These are phyloP conservation scores for Taiozyma sp. DNA, from an alignment of 1,139 yeast species.

Conservation along the genomic window DNA sequence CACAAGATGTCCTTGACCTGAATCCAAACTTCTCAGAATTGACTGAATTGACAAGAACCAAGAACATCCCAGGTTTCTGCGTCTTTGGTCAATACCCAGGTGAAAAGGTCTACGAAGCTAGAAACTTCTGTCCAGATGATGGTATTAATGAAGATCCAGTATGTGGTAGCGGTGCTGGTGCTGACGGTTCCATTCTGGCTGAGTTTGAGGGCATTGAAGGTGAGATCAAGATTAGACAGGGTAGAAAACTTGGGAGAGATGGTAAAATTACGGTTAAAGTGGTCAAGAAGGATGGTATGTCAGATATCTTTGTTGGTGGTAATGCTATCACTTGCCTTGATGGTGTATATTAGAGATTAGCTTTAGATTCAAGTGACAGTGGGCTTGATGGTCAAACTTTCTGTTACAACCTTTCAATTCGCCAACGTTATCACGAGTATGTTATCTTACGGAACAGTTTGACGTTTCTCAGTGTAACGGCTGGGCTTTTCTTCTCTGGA, in stretches of 20 bases:
- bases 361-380: no score
- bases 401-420: no score
- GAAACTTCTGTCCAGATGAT: conserved; percentile 33
- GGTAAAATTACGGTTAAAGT: conserved; percentile 23
- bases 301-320: no score
- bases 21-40: conserved; percentile 29
- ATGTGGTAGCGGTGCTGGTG: conserved; percentile 45
- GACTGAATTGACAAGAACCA: conserved; percentile 14
- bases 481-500: no score
- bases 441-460: no score
- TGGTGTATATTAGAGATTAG: conserved; percentile 21
- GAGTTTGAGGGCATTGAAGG: conserved; percentile 16
- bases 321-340: conserved; percentile 27
- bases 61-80: conserved; percentile 35
- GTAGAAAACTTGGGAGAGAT: conserved; percentile 31
- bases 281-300: neutral
- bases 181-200: conserved; percentile 29
- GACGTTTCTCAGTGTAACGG: no score
- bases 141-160: conserved; percentile 44
- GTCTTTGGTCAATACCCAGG: conserved; percentile 10
- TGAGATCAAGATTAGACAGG: conserved; percentile 29
- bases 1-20: conserved; percentile 28
- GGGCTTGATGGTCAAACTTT: no score
- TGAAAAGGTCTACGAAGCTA: conserved; percentile 19
- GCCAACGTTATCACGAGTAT: no score